Evolutionary conservation across 2,329 filamentous ascomycete species (phyloP), one percentile per base, ranked within the genome.

Genomic region (Macrophomina pseudophaseolina): DNA sequence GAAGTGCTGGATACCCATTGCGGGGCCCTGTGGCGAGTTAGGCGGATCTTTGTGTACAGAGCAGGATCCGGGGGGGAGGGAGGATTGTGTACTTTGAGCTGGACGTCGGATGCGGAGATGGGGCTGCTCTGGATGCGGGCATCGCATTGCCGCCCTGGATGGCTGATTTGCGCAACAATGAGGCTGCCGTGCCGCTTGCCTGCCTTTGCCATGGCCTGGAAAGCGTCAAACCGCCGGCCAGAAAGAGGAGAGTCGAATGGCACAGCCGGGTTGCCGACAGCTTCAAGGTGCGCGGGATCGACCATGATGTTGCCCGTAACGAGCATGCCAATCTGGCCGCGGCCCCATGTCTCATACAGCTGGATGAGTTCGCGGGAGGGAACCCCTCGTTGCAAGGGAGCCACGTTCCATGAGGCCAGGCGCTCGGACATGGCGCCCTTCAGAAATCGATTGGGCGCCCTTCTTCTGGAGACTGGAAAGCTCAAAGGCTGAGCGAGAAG

Each of bases 401-500:
- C 81, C 5, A 83, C 79, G 67, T 86, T 81, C 86, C 87, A 91
- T 4, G 84, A 87, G 0, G 87, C 85, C 12, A 90, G 78, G 9
- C 84, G 80, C 74, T 91, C 89, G 1, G 86, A 86, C 88, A 91
- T 90, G 46, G 89, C 85, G 5, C 81, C 87, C 75, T 91, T 91
- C 69, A 90, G 75, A 71, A 90, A 88, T 16, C 88, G 81, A 73
- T 91, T 91, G 51, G 83, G 84, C 1, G 88, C 88, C 2, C 82
- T 84, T 66, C 80, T 82, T 60, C 83, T 82, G 51, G 83, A 84
- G 69, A 82, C 82, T 16, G 76, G 75, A 68, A 82, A 82, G 38
- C 79, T 71, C 52, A 83, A 74, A 16, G 80, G 78, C 71, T 82
- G 73, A 63, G 74, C 80, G 68, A 83, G 69, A 4, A 18, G 14